Evolutionary conservation across 768 basidiomycete species (phyloP), one percentile per base, ranked within the genome.

Genomic region (Kwoniella pini): DNA sequence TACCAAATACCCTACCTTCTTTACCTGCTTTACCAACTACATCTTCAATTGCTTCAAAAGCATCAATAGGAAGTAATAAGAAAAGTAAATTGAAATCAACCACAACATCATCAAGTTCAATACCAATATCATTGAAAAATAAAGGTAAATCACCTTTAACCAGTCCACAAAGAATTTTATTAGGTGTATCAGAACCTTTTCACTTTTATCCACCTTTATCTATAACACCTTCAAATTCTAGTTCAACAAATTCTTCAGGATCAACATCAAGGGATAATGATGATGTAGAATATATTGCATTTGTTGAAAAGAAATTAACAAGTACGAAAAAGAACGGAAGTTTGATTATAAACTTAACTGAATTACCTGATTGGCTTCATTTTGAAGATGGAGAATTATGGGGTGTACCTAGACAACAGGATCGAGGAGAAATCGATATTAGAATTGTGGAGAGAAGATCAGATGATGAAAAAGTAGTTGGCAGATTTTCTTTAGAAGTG

Each of bases 371-470:
- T 13, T 77, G 74, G 74, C 44, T 77, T 38, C 64, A 71, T 38
- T 77, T 74, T 54, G 74, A 76, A 26, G 72, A 67, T 57, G 65
- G 69, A 51, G 74, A 76, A 46, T 58, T 77, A 39, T 76, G 74
- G 70, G 76, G 76, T n/a, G 67, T 74, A n/a, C 70, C 76, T 2
- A 54, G 57, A 11, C 61, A 67, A 28, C 62, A 56, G 36, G 66
- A 70, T 39, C 55, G 64, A 39, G 74, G 70, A 1, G 59, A 63
- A 12, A 63, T 65, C 52, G 62, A 72, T 33, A 33, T 72, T 11
- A 55, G 68, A 30, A 61, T 72, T 22, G 59, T 72, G 4, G 71
- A 72, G 61, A 64, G 60, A 33, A 36, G 36, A 15, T 45, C 40
- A 13, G 66, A 58, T 6, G 56, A 36, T 5, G 52, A 53, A 7